Base-by-base conservation (phyloP, 1,139 yeast genomes). In the Suhomyces maxii region DNA sequence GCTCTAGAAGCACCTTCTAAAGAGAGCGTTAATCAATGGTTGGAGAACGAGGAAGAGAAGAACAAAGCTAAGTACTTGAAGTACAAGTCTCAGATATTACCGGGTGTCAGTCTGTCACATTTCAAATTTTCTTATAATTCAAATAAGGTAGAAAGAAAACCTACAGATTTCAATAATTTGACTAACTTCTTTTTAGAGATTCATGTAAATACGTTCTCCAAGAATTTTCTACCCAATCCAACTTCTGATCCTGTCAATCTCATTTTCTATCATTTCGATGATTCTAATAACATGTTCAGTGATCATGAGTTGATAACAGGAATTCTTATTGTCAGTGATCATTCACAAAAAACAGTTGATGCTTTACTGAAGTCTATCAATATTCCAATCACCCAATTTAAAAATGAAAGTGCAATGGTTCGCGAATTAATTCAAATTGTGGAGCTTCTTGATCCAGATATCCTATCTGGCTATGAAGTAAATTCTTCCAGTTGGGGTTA, bases 401-500 rank as follows among this genome's bases (percentile, higher is more conserved):
- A 67, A 1, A 63, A 68, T 13, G 97, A 91, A 57, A 51, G 65
- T 3, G 80, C 73, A 6, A 71, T 87, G 79, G 60, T 90, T 3
- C 68, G 74, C 7, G 73, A 74, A 8, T 67, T 91, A 7, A 65
- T 83, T 0, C 70, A 75, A 1, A 51, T 86, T n/a, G 83, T 89
- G 0, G 76, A 82, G 26, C 55, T 69, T 3, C 74, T 82, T 45
- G 98, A 93, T 59, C 98, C 99, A 0, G 99, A 93, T 61, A 81
- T 93, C 35, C 60, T 95, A 7, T 76, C 89, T 0, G 98, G 98
- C 0, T 93, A 79, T 61, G 99, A 93, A 58, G 77, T 89, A 8
- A 88, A 89, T 56, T 70, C 84, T 1, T 58, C 79, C 1, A 89
- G 97, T 0, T 91, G 98, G 97, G 98, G 99, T 0, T 93, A 88